Evolutionary conservation across 192 early-diverging fungal species (phyloP).

Genomic region (Jimgerdemannia flammicorona): DNA sequence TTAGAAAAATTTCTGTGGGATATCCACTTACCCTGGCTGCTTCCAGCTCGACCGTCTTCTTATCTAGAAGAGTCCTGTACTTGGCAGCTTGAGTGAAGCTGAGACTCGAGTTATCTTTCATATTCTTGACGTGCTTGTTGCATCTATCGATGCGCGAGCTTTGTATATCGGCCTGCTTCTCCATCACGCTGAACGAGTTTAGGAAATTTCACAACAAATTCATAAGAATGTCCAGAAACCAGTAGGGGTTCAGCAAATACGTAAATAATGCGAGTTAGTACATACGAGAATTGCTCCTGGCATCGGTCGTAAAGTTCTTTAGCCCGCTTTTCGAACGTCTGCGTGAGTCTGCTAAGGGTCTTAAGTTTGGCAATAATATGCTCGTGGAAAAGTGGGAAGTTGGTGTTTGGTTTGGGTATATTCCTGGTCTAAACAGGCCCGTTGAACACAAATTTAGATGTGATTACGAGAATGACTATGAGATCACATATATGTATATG

Average conservation of each 20-base stretch:
- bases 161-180: neutral
- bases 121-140: neutral
- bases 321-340: constrained; percentile 30
- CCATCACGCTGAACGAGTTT: too few relatives aligned
- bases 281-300: constrained; percentile 30
- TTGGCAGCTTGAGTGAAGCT: neutral
- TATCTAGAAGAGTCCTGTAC: neutral
- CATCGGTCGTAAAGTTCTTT: constrained; percentile 36
- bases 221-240: neutral
- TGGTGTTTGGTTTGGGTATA: constrained; percentile 31
- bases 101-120: neutral
- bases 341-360: constrained; percentile 27
- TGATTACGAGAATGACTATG: neutral
- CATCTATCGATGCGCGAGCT: neutral
- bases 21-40: neutral
- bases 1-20: neutral
- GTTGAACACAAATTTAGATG: constrained; percentile 18
- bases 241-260: neutral
- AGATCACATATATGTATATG: neutral
- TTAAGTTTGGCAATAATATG: constrained; percentile 31
- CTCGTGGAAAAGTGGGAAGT: constrained; percentile 34
- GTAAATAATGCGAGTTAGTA: neutral
- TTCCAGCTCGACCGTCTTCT: neutral
- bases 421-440: neutral
- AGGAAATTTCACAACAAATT: neutral